These are phyloP conservation scores for Pilobolus umbonatus DNA, from an alignment of 192 early-diverging fungal species.

Conservation along the genomic window DNA sequence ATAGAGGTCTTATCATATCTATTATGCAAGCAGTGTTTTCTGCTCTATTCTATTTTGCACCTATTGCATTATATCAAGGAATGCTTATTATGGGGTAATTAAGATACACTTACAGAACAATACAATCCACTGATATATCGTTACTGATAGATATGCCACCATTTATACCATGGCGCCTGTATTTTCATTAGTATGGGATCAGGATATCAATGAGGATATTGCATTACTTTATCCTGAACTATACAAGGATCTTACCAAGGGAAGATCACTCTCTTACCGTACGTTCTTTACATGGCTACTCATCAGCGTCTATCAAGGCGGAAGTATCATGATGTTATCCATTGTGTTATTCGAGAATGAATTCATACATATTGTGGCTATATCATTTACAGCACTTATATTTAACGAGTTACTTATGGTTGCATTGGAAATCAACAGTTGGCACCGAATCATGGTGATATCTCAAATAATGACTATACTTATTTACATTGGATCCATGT, in stretches of 20 bases:
- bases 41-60: constrained; percentile 94
- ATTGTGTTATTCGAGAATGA: constrained; percentile 94
- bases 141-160: constrained; percentile 68
- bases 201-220: constrained; percentile 84
- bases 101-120: not conserved
- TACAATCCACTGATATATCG: not conserved
- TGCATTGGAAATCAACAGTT: constrained; percentile 87
- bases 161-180: constrained; percentile 96
- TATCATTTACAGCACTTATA: constrained; percentile 91
- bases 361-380: constrained; percentile 91
- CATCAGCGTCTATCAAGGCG: constrained; percentile 95
- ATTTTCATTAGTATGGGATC: constrained; percentile 90
- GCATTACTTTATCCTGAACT: constrained; percentile 91
- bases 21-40: constrained; percentile 98
- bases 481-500: constrained; percentile 87
- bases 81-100: constrained; percentile 69
- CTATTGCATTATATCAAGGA: constrained; percentile 92
- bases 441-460: constrained; percentile 89
- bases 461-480: constrained; percentile 76
- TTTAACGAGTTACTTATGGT: constrained; percentile 97
- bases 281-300: constrained; percentile 95
- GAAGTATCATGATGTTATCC: constrained; percentile 91
- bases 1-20: constrained; percentile 95
- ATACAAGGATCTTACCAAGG: constrained; percentile 92
- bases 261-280: constrained; percentile 82